A percentile compares a stretch with the other conserved stretches of the same genome.
Evolutionary conservation across 2,329 filamentous ascomycete species (phyloP).

Genomic region (Stagonosporopsis rhizophila): DNA sequence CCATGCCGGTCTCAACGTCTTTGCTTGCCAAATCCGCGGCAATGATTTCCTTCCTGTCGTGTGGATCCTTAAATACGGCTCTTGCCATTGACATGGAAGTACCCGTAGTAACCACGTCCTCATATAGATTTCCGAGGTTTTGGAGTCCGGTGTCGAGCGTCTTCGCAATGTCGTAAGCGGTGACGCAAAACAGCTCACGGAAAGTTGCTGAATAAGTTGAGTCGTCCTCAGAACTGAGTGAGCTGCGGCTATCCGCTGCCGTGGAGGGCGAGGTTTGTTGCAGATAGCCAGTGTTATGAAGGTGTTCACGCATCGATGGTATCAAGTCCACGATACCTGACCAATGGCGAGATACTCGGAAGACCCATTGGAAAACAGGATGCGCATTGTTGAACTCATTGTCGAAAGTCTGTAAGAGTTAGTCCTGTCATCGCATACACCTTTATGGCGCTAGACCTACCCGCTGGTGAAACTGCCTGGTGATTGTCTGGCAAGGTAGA

Average conservation of each 20-base stretch:
- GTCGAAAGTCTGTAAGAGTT: conserved; percentile 60
- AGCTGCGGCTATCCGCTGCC: conserved; percentile 27
- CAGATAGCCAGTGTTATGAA: conserved; percentile 60
- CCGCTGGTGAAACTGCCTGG: conserved; percentile 60
- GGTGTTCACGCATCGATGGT: conserved; percentile 73
- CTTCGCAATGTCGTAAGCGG: conserved; percentile 75
- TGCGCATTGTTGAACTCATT: conserved; percentile 80
- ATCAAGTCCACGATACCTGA: conserved; percentile 70
- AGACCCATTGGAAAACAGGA: conserved; percentile 87
- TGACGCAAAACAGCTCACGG: conserved; percentile 82
- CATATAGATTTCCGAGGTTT: conserved; percentile 73
- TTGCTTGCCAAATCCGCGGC: conserved; percentile 33
- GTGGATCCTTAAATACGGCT: conserved; percentile 59
- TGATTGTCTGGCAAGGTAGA: conserved; percentile 77
- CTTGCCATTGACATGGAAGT: conserved; percentile 63
- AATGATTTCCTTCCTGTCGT: conserved; percentile 33
- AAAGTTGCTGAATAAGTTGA: conserved; percentile 77
- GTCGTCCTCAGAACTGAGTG: conserved; percentile 58
- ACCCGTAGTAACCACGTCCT: conserved; percentile 76
- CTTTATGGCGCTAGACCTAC: conserved; percentile 51
- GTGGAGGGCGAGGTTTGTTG: conserved; percentile 28
- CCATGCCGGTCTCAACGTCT: conserved; percentile 51
- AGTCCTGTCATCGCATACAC: conserved; percentile 40
- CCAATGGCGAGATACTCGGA: conserved; percentile 82
- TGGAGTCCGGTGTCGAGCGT: conserved; percentile 69